Percentiles rank a stretch among this genome's conserved stretches.
Evolutionary conservation across 2,329 filamentous ascomycete genomes (phyloP).

Genomic region (Berkeleyomyces rouxiae): DNA sequence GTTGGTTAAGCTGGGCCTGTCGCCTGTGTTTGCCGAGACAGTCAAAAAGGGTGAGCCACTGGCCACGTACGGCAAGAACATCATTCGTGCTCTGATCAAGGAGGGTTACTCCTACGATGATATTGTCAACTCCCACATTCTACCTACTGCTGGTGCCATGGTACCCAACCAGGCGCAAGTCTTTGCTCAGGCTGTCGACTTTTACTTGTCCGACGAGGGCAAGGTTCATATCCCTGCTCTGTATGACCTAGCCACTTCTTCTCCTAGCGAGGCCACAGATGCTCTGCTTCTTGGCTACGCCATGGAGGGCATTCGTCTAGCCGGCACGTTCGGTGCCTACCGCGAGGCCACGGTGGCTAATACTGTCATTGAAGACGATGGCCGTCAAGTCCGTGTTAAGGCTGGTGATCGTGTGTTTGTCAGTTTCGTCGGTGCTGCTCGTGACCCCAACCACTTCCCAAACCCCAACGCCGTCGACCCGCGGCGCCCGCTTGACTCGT

Average conservation of each 20-base stretch:
- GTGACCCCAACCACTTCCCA: constrained; percentile 43
- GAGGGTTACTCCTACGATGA: constrained; percentile 45
- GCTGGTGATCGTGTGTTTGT: constrained; percentile 46
- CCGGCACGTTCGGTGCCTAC: constrained; percentile 44
- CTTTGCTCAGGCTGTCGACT: constrained; percentile 59
- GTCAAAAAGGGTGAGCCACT: constrained; percentile 36
- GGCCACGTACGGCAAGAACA: constrained; percentile 44
- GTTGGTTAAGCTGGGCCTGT: constrained; percentile 31
- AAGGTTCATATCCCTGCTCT: constrained; percentile 41
- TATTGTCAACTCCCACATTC: constrained; percentile 52
- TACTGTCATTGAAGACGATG: constrained; percentile 30
- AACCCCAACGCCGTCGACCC: constrained; percentile 44
- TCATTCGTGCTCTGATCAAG: constrained; percentile 49
- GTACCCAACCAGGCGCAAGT: constrained; percentile 56
- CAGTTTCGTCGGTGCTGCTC: constrained; percentile 40
- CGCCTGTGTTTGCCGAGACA: constrained; percentile 37
- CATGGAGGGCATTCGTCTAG: constrained; percentile 54
- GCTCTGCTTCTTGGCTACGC: constrained; percentile 50
- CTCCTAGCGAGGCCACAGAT: constrained; percentile 40
- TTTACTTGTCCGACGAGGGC: constrained; percentile 45
- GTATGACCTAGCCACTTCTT: constrained; percentile 38
- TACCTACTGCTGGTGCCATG: constrained; percentile 49
- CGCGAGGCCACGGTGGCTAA: constrained; percentile 34
- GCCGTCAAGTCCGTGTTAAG: constrained; percentile 32
- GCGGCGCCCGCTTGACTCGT: constrained; percentile 43